Evolutionary conservation across 192 early-diverging fungal species (phyloP).

Genomic region (Dispira parvispora): DNA sequence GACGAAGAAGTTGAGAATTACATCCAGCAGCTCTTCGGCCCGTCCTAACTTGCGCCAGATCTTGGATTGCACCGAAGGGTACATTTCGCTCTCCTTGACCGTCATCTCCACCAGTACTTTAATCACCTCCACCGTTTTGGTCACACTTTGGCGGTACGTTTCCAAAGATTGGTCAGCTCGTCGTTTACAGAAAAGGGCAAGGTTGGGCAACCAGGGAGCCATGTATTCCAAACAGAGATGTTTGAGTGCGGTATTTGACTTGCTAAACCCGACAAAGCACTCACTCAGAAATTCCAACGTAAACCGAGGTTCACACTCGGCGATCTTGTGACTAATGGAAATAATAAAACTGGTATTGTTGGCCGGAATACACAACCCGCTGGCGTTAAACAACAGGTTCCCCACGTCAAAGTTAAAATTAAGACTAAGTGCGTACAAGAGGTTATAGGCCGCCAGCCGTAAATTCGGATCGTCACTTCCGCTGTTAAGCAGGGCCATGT

Average conservation of each 20-base stretch:
- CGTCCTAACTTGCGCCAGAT: constrained; percentile 67
- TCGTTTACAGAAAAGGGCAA: constrained; percentile 37
- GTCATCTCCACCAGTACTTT: constrained; percentile 67
- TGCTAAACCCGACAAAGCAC: constrained; percentile 63
- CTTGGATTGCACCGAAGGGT: constrained; percentile 64
- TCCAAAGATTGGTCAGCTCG: not conserved
- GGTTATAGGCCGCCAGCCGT: constrained; percentile 72
- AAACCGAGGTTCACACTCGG: constrained; percentile 51
- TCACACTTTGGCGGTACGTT: constrained; percentile 24
- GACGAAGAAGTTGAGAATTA: constrained; percentile 66
- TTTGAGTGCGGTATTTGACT: constrained; percentile 51
- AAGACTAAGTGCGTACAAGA: constrained; percentile 65
- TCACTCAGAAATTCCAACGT: constrained; percentile 83
- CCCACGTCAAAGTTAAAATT: constrained; percentile 76
- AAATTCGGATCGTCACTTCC: constrained; percentile 67
- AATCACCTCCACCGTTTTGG: constrained; percentile 58
- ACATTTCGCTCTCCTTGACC: constrained; percentile 68
- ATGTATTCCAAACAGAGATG: constrained; percentile 77
- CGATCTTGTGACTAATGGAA: constrained; percentile 65
- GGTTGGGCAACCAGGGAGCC: constrained; percentile 71
- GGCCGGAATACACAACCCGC: constrained; percentile 73
- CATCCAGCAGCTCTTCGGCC: constrained; percentile 64
- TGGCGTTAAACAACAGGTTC: constrained; percentile 57
- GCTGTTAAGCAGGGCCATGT: constrained; percentile 81
- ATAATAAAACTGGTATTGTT: constrained; percentile 77